phyloP scores from a whole-genome alignment of 345 rosid genomes.

The Citropsis articulata region DNA sequence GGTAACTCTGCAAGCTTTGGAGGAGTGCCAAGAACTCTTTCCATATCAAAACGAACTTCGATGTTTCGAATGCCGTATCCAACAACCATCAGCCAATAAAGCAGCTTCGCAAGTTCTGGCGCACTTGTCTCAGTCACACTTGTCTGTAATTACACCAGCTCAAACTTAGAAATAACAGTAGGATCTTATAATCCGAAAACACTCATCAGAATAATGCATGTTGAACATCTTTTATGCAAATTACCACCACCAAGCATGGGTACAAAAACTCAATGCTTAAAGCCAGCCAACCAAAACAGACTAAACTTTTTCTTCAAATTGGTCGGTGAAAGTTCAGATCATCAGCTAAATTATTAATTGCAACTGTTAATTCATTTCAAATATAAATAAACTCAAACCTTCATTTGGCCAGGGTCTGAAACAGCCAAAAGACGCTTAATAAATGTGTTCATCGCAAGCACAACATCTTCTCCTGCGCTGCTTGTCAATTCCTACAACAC shows the following conservation, averaged over 20 bases:
- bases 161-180: neutral
- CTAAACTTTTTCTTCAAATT: neutral
- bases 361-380: neutral
- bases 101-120: slow-evolving; percentile 76
- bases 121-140: slow-evolving; percentile 79
- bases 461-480: slow-evolving; percentile 92
- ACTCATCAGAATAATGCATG: neutral
- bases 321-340: neutral
- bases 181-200: neutral
- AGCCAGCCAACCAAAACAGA: neutral
- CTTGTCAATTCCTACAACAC: slow-evolving; percentile 77
- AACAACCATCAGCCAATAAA: slow-evolving; percentile 96
- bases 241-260: neutral
- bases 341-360: neutral
- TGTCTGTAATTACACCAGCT: slow-evolving; percentile 42
- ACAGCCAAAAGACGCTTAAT: slow-evolving; percentile 87
- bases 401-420: slow-evolving; percentile 79
- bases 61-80: slow-evolving; percentile 94
- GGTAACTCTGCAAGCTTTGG: slow-evolving; percentile 84
- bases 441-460: slow-evolving; percentile 89
- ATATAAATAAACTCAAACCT: slow-evolving; percentile 43
- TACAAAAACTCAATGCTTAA: neutral
- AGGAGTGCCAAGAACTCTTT: slow-evolving; percentile 76
- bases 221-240: neutral
- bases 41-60: slow-evolving; percentile 97